phyloP scores from a whole-genome alignment of 148 eudicot genomes.

The Selenicereus undatus region DNA sequence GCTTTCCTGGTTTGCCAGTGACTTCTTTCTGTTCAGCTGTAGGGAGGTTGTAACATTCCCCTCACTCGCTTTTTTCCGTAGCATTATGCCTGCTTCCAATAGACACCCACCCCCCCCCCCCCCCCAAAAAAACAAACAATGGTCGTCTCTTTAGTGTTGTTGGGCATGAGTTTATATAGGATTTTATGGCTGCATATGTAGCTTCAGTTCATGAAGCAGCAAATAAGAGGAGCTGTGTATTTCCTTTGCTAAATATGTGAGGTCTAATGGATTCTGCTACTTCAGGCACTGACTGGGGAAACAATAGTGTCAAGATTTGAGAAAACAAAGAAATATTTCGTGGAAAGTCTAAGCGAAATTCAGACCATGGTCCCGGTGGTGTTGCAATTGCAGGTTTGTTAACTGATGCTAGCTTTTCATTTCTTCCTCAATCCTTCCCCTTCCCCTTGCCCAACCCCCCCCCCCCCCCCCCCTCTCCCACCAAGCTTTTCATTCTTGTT shows the following conservation, averaged over 20 bases:
- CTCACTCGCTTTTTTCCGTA: too few relatives aligned
- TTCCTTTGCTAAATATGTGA: not conserved
- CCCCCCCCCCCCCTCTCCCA: too few relatives aligned
- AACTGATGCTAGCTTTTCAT: not conserved
- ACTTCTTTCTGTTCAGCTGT: too few relatives aligned
- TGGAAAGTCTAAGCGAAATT: constrained; percentile 58
- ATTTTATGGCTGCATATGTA: not conserved
- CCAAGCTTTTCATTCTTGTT: not conserved
- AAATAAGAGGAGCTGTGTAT: not conserved
- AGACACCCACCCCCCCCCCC: too few relatives aligned
- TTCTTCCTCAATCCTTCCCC: not conserved
- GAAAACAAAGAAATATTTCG: constrained; percentile 44
- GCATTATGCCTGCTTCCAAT: too few relatives aligned
- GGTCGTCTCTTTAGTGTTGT: too few relatives aligned
- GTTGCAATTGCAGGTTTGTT: constrained; percentile 54
- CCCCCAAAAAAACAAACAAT: too few relatives aligned
- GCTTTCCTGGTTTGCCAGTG: not conserved
- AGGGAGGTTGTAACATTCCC: too few relatives aligned
- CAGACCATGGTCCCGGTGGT: constrained; percentile 66
- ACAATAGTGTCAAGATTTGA: constrained; percentile 51
- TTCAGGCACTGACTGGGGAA: constrained; percentile 77
- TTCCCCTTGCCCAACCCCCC: too few relatives aligned
- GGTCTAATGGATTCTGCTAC: not conserved
- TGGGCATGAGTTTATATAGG: too few relatives aligned
- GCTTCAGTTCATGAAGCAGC: not conserved